Conservation (phyloP, 148 eudicot species). For the Vaccinium corymbosum region DNA sequence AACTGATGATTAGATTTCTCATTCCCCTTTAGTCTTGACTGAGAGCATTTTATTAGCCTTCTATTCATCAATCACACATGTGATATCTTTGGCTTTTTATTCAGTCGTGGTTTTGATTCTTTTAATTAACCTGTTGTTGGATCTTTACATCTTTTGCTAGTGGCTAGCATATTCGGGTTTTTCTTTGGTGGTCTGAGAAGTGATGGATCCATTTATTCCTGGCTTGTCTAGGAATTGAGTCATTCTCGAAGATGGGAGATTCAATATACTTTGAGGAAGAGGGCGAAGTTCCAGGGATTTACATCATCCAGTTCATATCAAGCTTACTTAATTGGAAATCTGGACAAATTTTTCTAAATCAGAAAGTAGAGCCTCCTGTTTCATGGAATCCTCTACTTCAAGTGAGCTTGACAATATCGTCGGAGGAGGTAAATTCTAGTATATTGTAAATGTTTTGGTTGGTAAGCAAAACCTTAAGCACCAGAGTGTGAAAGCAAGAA, state of each 20-base stretch:
- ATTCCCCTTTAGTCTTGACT: neutral
- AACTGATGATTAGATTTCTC: neutral
- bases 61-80: neutral
- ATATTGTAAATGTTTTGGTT: neutral
- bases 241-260: slow-evolving; percentile 86
- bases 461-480: neutral
- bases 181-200: neutral
- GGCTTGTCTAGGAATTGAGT: slow-evolving; percentile 59
- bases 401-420: slow-evolving; percentile 46
- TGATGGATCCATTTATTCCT: neutral
- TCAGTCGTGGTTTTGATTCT: neutral
- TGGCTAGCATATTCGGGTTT: neutral
- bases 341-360: slow-evolving; percentile 45
- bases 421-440: slow-evolving; percentile 30
- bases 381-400: slow-evolving; percentile 62
- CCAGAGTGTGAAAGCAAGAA: neutral
- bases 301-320: slow-evolving; percentile 76
- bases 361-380: slow-evolving; percentile 54
- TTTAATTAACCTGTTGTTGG: neutral
- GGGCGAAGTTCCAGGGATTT: slow-evolving; percentile 51
- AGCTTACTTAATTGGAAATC: slow-evolving; percentile 74
- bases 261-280: slow-evolving; percentile 87
- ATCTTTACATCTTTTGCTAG: neutral
- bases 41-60: neutral
- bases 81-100: neutral